These are phyloP conservation scores for Taphrina flavorubra DNA, from an alignment of 1,139 yeast species.

Conservation along the genomic window DNA sequence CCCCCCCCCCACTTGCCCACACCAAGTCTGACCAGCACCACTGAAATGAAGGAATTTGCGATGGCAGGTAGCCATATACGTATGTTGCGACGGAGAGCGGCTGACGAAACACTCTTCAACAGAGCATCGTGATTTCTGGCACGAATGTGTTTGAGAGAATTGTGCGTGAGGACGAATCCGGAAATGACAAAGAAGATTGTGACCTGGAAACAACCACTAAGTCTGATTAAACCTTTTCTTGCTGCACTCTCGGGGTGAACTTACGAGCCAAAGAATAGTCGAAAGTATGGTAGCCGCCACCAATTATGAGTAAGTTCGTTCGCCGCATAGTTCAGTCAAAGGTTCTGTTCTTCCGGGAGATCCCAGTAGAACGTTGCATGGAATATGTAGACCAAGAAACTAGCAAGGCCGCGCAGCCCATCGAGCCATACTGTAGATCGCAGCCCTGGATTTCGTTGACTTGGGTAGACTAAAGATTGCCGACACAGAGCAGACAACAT, in stretches of 20 bases:
- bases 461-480: too few species aligned
- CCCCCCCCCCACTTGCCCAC: too few species aligned
- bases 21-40: slow-evolving; percentile 13
- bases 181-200: slow-evolving; percentile 35
- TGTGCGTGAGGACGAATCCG: slow-evolving; percentile 24
- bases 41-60: slow-evolving; percentile 16
- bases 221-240: too few species aligned
- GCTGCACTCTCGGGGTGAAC: too few species aligned
- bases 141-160: slow-evolving; percentile 13
- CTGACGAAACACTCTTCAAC: slow-evolving; percentile 13
- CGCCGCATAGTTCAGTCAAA: slow-evolving; percentile 10
- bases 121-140: slow-evolving; percentile 10
- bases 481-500: too few species aligned
- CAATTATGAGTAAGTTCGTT: slow-evolving; percentile 15
- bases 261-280: slow-evolving; percentile 7
- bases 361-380: slow-evolving; percentile 19
- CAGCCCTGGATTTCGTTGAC: not conserved
- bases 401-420: slow-evolving; percentile 35
- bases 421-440: slow-evolving; percentile 30
- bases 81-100: slow-evolving; percentile 16
- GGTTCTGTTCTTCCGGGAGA: not conserved
- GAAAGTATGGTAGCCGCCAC: slow-evolving; percentile 32
- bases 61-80: slow-evolving; percentile 26
- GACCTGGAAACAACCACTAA: slow-evolving; percentile 19
- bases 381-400: slow-evolving; percentile 21